Evolutionary conservation across 768 basidiomycete species (phyloP), one percentile per base, ranked within the genome.

Genomic region (Termitomyces heimii): DNA sequence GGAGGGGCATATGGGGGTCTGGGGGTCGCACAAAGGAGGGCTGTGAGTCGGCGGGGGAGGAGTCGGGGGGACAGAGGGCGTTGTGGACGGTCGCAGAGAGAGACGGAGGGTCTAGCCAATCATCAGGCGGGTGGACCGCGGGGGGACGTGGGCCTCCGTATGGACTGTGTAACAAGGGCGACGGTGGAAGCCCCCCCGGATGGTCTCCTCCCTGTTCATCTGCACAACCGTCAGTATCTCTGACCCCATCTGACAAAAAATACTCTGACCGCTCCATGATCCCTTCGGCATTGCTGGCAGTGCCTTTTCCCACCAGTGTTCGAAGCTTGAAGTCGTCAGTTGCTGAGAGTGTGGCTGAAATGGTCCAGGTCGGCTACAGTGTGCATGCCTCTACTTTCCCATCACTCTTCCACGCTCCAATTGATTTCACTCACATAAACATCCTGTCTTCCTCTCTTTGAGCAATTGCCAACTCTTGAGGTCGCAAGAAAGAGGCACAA

Each of bases 1-100:
- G 82, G 51, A 86, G 73, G 9, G 73, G 66, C 59, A 74, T 70
- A 29, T 67, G 48, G 31, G 64, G 70, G 69, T 77, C 79, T 39
- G 74, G 76, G 49, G 73, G 77, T 58, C 69, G 78, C 66, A 72
- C 73, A 70, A 74, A 79, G 37, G 64, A 59, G 54, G 53, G 37
- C 42, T 66, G 66, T 12, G 72, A 68, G 58, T 72, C 75, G 50
- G 56, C 60, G 50, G 61, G 58, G 57, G 55, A 53, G 51, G 58
- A 52, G 31, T 42, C 34, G 31, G 57, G 28, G n/a, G 9, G 14
- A 45, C 16, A 29, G 24, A 51, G 35, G 9, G 49, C 34, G 35
- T 28, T 18, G 35, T 37, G 28, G 28, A 52, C 49, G 31, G 51
- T 53, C 49, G 59, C 53, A 42, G 54, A 32, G 26, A 56, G 45